Evolutionary conservation across 345 rosid species (phyloP).

Genomic region (Trapa bicornis): DNA sequence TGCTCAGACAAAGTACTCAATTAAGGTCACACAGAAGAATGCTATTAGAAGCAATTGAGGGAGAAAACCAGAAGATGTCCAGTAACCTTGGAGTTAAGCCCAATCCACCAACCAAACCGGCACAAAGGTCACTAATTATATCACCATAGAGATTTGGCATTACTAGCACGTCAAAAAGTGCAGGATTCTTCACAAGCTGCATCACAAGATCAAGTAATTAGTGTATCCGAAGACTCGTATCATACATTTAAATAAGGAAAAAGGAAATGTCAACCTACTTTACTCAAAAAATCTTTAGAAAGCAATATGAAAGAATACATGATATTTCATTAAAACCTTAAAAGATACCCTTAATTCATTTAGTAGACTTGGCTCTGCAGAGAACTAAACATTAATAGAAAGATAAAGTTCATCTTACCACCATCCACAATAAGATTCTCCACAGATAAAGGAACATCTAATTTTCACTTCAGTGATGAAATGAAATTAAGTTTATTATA

Average conservation of each 20-base stretch:
- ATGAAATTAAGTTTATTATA: no score
- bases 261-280: neutral
- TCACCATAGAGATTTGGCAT: slow-evolving; percentile 99
- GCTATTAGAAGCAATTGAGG: neutral
- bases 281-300: neutral
- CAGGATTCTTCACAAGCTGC: slow-evolving; percentile 99
- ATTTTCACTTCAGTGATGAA: no score
- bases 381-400: no score
- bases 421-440: no score
- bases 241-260: neutral
- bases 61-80: neutral
- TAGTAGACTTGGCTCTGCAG: no score
- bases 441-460: neutral
- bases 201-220: slow-evolving; percentile 12
- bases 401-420: no score
- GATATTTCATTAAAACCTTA: neutral
- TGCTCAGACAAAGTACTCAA: neutral
- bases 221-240: neutral
- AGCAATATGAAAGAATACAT: neutral
- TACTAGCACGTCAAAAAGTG: slow-evolving; percentile 91
- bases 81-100: slow-evolving; percentile 12
- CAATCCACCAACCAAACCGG: slow-evolving; percentile 20
- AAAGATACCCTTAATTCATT: no score
- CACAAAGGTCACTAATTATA: slow-evolving; percentile 94
- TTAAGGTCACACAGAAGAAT: neutral